phyloP scores from a whole-genome alignment of 176 grass and related monocot species.

The Pharus latifolius region DNA sequence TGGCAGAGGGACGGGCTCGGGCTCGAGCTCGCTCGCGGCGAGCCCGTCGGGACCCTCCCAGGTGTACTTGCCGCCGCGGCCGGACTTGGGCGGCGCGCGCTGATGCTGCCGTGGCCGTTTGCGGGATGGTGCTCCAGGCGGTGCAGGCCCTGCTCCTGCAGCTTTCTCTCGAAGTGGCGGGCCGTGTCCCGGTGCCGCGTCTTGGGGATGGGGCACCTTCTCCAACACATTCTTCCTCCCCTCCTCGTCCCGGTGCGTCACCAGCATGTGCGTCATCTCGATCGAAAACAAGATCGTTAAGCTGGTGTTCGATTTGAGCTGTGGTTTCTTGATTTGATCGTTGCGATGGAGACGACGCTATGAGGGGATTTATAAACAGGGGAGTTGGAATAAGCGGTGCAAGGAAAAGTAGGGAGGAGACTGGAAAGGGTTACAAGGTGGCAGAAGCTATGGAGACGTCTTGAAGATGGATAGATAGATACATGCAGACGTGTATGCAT shows the following conservation, averaged over 20 bases:
- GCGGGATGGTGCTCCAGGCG: constrained; percentile 58
- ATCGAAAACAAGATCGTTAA: too few relatives aligned
- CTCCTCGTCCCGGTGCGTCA: constrained; percentile 61
- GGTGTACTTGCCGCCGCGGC: constrained; percentile 78
- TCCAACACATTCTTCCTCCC: constrained; percentile 47
- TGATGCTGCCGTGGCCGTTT: constrained; percentile 49
- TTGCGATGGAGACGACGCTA: neutral
- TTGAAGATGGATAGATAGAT: neutral
- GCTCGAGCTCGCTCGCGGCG: constrained; percentile 36
- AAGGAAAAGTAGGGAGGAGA: neutral
- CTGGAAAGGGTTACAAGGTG: constrained; percentile 10
- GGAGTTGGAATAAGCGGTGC: neutral
- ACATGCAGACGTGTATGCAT: neutral
- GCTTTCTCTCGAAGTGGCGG: constrained; percentile 55
- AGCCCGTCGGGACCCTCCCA: constrained; percentile 63
- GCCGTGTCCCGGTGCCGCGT: constrained; percentile 38
- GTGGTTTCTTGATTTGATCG: neutral
- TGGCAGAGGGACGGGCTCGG: constrained; percentile 33
- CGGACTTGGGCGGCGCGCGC: constrained; percentile 53
- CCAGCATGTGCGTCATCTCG: constrained; percentile 10
- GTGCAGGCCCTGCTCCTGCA: constrained; percentile 59
- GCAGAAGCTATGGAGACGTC: neutral
- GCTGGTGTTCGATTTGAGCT: too few relatives aligned
- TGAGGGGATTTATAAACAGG: neutral
- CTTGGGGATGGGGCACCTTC: constrained; percentile 29